Evolutionary conservation across 495 filamentous ascomycete genomes (phyloP).

Genomic region (Corynascus novoguineensis): DNA sequence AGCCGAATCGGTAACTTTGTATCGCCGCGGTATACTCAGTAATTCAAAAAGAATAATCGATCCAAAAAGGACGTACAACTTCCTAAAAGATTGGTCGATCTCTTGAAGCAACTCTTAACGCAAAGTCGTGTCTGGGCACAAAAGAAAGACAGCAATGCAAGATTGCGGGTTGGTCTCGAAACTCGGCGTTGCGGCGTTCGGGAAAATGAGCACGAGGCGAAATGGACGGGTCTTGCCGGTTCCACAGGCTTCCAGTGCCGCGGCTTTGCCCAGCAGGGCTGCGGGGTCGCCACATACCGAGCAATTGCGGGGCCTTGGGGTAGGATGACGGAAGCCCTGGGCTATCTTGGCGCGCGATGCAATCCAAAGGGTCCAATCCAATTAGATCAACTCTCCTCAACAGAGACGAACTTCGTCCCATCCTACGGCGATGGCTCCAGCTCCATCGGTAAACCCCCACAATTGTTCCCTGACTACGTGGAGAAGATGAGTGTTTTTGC

Average conservation of each 20-base stretch:
- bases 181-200: constrained; percentile 11
- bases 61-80: no score
- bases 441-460: no score
- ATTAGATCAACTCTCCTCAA: neutral
- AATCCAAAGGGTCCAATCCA: no score
- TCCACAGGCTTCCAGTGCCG: constrained; percentile 13
- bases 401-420: no score
- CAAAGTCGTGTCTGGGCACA: no score
- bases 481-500: no score
- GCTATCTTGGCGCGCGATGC: neutral
- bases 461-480: no score
- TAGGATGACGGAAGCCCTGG: constrained; percentile 11
- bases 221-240: constrained; percentile 16
- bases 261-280: constrained; percentile 16
- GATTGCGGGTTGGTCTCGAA: neutral
- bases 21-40: no score
- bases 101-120: no score
- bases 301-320: constrained; percentile 1
- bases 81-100: no score
- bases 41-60: no score
- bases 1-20: neutral
- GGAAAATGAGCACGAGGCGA: neutral
- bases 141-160: accelerated
- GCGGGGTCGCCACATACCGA: neutral
- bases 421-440: no score